Percentiles rank a stretch among this genome's conserved stretches.
phyloP scores from a whole-genome alignment of 129 eudicot species.

The Helianthus annuus region HanXRQr2.0-SUNRISE NC_035444.2:56039837-56040336 shows the following conservation, averaged over 20 bases:
- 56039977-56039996: too few relatives aligned
- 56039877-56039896: too few relatives aligned
- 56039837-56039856: too few relatives aligned
- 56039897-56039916: too few relatives aligned
- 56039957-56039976: too few relatives aligned
- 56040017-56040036: conserved; percentile 53
- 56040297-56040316: too few relatives aligned
- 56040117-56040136: conserved; percentile 79
- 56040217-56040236: conserved; percentile 82
- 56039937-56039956: too few relatives aligned
- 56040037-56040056: conserved; percentile 94
- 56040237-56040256: conserved; percentile 61
- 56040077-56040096: conserved; percentile 69
- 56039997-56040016: too few relatives aligned
- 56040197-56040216: conserved; percentile 73
- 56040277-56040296: too few relatives aligned
- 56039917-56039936: too few relatives aligned
- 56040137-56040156: conserved; percentile 93
- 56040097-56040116: conserved; percentile 69
- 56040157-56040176: conserved; percentile 89
- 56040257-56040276: conserved; percentile 40
- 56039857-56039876: too few relatives aligned
- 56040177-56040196: conserved; percentile 96
- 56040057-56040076: conserved; percentile 77
- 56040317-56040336: too few relatives aligned